These are phyloP conservation scores for Lactarius indigo DNA, from an alignment of 768 basidiomycete genomes.

Conservation along the genomic window DNA sequence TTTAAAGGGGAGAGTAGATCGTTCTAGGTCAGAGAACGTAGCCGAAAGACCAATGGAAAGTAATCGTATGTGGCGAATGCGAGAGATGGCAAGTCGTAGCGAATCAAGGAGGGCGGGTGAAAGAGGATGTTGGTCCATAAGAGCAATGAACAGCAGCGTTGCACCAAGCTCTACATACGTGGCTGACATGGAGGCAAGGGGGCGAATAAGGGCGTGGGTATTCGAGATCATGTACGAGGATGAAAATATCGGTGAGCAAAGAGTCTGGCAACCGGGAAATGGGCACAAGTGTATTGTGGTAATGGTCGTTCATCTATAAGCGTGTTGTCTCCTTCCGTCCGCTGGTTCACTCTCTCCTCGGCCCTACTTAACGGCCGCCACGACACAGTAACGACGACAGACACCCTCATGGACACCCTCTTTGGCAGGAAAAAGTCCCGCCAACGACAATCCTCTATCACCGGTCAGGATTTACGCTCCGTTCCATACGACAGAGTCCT, in stretches of 20 bases:
- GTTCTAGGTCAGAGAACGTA: not conserved
- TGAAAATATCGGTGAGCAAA: constrained; percentile 19
- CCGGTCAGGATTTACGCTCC: constrained; percentile 58
- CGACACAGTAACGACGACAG: not conserved
- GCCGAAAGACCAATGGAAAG: not conserved
- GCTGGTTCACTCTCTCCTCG: not conserved
- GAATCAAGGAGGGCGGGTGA: constrained; percentile 2
- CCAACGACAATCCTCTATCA: constrained; percentile 59
- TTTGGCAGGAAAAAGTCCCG: constrained; percentile 59
- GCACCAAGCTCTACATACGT: constrained; percentile 22
- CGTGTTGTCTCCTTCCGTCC: not conserved
- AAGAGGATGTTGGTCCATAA: constrained; percentile 23
- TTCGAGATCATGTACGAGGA: constrained; percentile 6
- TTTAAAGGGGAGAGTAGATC: not conserved
- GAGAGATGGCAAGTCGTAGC: constrained; percentile 17
- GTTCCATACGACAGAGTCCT: constrained; percentile 70
- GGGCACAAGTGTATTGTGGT: constrained; percentile 9
- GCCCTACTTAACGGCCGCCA: not conserved
- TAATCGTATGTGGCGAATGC: constrained; percentile 14
- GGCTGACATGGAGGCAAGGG: constrained; percentile 15
- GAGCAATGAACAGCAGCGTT: constrained; percentile 18
- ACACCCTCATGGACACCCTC: constrained; percentile 52
- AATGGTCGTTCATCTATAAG: not conserved
- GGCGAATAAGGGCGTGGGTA: not conserved
- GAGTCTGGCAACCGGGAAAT: constrained; percentile 19